Base-by-base conservation (phyloP, 805 yeast genomes). In the Candida dendrica region DNA sequence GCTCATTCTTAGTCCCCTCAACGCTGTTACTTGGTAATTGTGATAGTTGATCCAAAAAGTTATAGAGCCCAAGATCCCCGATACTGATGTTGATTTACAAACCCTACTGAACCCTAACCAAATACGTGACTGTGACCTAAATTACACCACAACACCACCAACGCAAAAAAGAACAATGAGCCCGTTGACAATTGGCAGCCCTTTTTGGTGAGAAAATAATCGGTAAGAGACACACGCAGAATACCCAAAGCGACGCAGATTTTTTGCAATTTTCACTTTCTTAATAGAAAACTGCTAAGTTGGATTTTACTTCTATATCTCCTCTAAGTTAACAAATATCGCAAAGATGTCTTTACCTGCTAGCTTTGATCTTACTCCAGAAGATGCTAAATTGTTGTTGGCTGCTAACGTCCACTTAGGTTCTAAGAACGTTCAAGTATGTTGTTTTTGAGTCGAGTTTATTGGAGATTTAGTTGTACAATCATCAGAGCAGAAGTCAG, bases 351-450 rank as follows among this genome's bases (percentile, higher is more conserved):
- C 89, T 66, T 76, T 81, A 73, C 90, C 91, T 71, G 87, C 85
- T 75, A 77, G 87, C 66, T 81, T 84, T 75, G 87, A 82, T 72
- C 83, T 86, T 74, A 88, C 96, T 72, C 88, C 89, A 74, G 96
- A 88, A 78, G 97, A 90, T 77, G 95, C 95, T 77, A 93, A 93
- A 81, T 86, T 91, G 72, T 81, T 93, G 75, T 84, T 93, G 78
- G 98, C 98, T 72, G 98, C 98, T 72, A 91, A 91, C 88, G 87
- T 83, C 66, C 98, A 93, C 81, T 84, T 93, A 72, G 98, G 98
- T 75, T 83, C 98, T 72, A 93, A 93, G 88, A 93, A 93, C 88
- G 95, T 91, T 73, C 97, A 90, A 80, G 95, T 85, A 82, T 75
- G 90, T 80, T 29, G 20, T 24, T 13, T 19, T n/a, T 19, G 11